Conservation (phyloP, 2,329 filamentous ascomycete species). For the Samsoniella hepiali region DNA sequence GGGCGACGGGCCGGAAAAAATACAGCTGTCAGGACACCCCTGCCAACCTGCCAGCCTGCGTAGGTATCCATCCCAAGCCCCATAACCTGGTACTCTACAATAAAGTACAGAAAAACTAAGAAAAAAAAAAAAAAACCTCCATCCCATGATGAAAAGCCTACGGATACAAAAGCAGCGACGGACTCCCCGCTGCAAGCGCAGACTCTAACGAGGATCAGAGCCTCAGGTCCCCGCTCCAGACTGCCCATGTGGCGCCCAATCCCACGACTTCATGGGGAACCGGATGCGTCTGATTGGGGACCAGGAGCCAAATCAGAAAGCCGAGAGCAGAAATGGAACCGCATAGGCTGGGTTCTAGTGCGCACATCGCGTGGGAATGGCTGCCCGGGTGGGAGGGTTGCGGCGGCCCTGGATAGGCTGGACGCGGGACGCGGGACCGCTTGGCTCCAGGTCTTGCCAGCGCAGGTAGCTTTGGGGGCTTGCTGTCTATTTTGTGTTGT, state of each 20-base stretch:
- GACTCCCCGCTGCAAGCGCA: constrained; percentile 8
- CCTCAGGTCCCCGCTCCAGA: constrained; percentile 6
- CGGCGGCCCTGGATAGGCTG: constrained; percentile 16
- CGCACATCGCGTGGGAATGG: constrained; percentile 3
- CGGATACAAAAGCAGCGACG: constrained; percentile 6
- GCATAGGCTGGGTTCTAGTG: not conserved
- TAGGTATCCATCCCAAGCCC: too few species aligned
- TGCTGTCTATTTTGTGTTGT: not conserved
- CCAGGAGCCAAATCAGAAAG: too few species aligned
- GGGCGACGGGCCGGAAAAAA: too few species aligned
- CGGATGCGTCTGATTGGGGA: constrained; percentile 5
- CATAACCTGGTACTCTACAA: too few species aligned
- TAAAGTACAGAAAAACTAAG: too few species aligned
- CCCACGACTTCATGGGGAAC: constrained; percentile 10
- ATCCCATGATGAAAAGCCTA: too few species aligned
- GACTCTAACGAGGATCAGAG: not conserved
- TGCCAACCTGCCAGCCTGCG: too few species aligned
- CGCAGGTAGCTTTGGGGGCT: not conserved
- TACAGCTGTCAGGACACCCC: too few species aligned
- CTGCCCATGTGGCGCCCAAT: constrained; percentile 11
- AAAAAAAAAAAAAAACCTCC: not conserved
- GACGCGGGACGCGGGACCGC: not conserved
- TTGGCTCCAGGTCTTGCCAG: not conserved
- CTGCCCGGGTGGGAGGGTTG: constrained; percentile 11
- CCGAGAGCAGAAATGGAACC: too few species aligned